Evolutionary conservation across 345 rosid species (phyloP).

Genomic region (Barbarea vulgaris): DNA sequence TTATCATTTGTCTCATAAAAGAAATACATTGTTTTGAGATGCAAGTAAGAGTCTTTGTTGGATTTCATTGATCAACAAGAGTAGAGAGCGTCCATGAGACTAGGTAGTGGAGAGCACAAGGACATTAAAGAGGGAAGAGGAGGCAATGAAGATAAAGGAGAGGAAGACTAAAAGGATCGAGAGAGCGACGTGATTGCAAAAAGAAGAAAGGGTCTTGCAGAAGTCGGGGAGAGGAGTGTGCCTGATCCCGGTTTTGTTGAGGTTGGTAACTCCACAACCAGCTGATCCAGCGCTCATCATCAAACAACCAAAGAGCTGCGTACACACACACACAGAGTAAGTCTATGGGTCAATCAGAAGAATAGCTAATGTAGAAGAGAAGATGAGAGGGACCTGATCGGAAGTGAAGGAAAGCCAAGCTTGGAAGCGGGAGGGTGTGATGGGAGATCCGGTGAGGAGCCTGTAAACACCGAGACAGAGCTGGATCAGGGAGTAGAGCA

Average conservation of each 20-base stretch:
- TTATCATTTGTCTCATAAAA: neutral
- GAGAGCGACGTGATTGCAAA: constrained; percentile 73
- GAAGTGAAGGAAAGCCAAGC: constrained; percentile 80
- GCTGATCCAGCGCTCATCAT: constrained; percentile 82
- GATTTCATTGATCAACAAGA: constrained; percentile 2
- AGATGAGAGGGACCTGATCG: constrained; percentile 64
- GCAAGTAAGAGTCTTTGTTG: constrained; percentile 15
- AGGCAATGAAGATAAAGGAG: constrained; percentile 55
- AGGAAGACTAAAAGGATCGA: constrained; percentile 74
- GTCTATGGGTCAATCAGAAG: constrained; percentile 4
- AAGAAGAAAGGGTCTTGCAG: constrained; percentile 69
- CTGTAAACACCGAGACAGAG: constrained; percentile 53
- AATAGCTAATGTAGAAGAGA: neutral
- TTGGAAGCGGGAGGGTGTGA: constrained; percentile 58
- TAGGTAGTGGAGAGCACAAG: constrained; percentile 55
- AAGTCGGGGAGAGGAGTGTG: constrained; percentile 78
- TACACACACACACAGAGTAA: neutral
- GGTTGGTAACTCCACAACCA: constrained; percentile 73
- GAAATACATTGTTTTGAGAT: constrained; percentile 10
- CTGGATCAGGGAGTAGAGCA: constrained; percentile 64
- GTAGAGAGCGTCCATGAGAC: constrained; percentile 8
- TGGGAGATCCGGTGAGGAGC: constrained; percentile 53
- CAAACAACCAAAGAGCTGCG: constrained; percentile 66
- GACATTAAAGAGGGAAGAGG: constrained; percentile 60
- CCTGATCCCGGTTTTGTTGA: constrained; percentile 76